Evolutionary conservation across 1,139 yeast genomes (phyloP), one percentile per base, ranked within the genome.

Genomic region (Yamadazyma membranifaciens): DNA sequence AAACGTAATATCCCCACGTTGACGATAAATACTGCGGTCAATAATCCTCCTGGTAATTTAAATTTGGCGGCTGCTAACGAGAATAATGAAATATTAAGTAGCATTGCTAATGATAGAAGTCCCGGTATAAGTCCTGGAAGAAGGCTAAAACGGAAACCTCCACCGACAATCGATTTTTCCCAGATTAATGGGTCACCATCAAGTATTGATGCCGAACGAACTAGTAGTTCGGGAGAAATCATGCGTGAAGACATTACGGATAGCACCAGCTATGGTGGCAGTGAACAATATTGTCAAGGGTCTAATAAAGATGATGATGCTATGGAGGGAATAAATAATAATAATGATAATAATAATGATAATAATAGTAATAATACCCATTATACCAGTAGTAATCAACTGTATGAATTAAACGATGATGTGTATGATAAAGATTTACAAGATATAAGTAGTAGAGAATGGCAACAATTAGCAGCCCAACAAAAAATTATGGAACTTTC

Each of bases 391-490:
- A 17, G 28, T 20, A 13, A 25, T 12, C 29, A 32, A 11, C 17
- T 40, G 12, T 16, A 15, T 9, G 11, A 9, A 13, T 11, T 10
- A 15, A 12, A 27, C 14, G 14, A 30, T 17, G 31, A 33, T 6
- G 16, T 41, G 14, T 20, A 15, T 30, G 16, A 54, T 38, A 44
- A 54, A 36, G 46, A 73, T 45, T 71, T 82, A 30, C 78, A 78
- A 36, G 78, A 79, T 30, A 62, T 91, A 41, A 82, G 83, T 25
- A 91, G 87, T 34, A 82, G 79, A 17, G 91, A 84, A 44, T 91
- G 98, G 97, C 77, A 79, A 48, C 54, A 62, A 10, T 69, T 83
- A 3, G 85, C 87, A 24, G 71, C 78, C 44, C 65, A 70, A 27
- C 78, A 51, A 35, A 54, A 55, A 36, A 56, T 58, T 9, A 41